Evolutionary conservation across 148 eudicot genomes (phyloP), one percentile per base, ranked within the genome.

Genomic region (Rhododendron mucronatum): DNA sequence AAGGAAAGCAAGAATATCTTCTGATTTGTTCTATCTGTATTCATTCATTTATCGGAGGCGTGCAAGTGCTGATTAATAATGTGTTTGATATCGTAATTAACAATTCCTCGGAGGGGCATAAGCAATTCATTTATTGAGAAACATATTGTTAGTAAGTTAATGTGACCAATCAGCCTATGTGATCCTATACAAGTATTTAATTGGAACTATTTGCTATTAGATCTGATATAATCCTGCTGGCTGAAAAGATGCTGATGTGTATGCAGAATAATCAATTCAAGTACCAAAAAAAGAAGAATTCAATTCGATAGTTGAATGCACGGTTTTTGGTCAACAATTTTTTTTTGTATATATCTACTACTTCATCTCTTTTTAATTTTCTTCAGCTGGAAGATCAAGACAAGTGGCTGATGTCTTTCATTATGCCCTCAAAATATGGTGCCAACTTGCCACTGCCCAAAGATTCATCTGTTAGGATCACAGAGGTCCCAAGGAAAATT

Each of bases 381-480:
- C 67, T 67, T 85, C 78, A 96, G 98, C 88, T 83, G 83, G 89
- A 91, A 77, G 87, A 86, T 88, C 86, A 89, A 88, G 96, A 93
- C 33, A 91, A 88, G 67, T 97, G 99, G 99, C 86, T 86, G 88
- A 97, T 97, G 99, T 97, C 99, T 78, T 97, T 97, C 88, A 93
- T 97, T 88, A 87, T 97, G 99, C 98, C 99, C 37, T 92, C 98
- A 26, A 97, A 95, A 86, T 95, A 97, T 83, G 98, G 99, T 85
- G 90, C 94, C 57, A 84, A 94, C 37, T 88, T 97, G 90, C 99
- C 99, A 79, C 75, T 91, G 89, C 99, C 99, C 47, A 94, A 93
- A 87, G 94, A 97, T 93, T 82, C 96, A 20, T 88, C 98, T 51
- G 99, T 97, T 87, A 91, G 90, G 91, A 93, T 97, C 89, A 92